Evolutionary conservation across 306 rosid species (phyloP).

Genomic region (Prunus mira): DNA sequence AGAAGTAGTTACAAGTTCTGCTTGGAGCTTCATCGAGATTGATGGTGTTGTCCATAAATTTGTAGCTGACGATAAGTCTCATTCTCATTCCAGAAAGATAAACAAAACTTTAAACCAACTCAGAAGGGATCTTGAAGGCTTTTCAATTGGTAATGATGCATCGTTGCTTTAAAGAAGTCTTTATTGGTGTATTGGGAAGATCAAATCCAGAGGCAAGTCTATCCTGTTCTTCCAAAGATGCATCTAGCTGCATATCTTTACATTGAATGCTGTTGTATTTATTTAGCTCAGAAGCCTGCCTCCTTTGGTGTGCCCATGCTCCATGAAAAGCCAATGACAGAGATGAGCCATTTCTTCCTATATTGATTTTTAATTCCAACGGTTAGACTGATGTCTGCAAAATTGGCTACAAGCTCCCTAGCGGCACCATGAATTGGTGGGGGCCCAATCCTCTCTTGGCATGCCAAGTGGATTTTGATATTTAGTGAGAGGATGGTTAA

Average conservation of each 20-base stretch:
- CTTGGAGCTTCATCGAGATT: slow-evolving; percentile 55
- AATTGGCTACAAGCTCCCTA: slow-evolving; percentile 26
- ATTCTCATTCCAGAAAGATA: slow-evolving; percentile 27
- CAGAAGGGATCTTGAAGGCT: slow-evolving; percentile 29
- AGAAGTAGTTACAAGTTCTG: slow-evolving; percentile 29
- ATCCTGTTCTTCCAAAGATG: neutral
- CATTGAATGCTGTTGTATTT: neutral
- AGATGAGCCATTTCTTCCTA: neutral
- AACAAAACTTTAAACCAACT: slow-evolving; percentile 26
- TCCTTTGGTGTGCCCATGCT: neutral
- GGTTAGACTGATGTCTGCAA: slow-evolving; percentile 14
- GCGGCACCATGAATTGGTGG: slow-evolving; percentile 28
- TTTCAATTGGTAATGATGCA: slow-evolving; percentile 15
- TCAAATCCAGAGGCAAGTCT: neutral
- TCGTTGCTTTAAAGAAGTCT: neutral
- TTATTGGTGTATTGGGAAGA: neutral
- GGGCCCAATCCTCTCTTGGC: slow-evolving; percentile 13
- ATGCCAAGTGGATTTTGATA: slow-evolving; percentile 11
- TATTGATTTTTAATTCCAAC: slow-evolving; percentile 17
- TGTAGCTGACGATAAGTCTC: slow-evolving; percentile 34
- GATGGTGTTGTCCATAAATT: slow-evolving; percentile 41
- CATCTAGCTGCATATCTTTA: neutral
- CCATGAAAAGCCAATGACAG: neutral
- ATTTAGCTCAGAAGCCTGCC: neutral
- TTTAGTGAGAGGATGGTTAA: neutral